Base-by-base conservation (phyloP, 495 filamentous ascomycete genomes). In the Chaetomidium leptoderma region DNA sequence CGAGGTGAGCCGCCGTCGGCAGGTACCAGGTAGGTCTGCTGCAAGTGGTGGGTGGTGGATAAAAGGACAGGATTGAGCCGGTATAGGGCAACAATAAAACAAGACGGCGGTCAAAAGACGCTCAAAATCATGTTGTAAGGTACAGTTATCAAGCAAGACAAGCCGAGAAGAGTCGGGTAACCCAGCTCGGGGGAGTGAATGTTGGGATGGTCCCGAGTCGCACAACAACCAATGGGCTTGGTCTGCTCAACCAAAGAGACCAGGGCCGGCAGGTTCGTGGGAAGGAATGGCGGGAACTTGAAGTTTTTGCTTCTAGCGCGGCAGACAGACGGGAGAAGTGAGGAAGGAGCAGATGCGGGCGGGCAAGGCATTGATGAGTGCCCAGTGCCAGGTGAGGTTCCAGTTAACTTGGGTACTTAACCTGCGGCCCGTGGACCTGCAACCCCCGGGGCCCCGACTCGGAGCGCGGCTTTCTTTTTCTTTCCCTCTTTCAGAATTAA, bases 311-410 rank as follows among this genome's bases (percentile, higher is more conserved):
- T 47, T 8, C 30, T 47, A 30, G 44, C 24, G 44, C 44, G 44
- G 44, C 26, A 47, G 46, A 39, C 36, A 19, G 6, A 11, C 29
- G 46, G 46, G 29, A 13, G 14, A 33, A 35, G 46, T 21, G 14
- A 33, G 46, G 46, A 49, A 49, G 30, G 46, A 49, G 26, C 51
- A 43, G 37, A 13, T 17, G 27, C 10, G 19, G 27, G 36, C 1
- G 21, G 13, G 30, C 53, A 55, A 47, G 10, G 42, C 42, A 43
- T 55, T 55, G 53, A 55, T 37, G 42, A 44, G 39, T 5, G n/a
- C n/a, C n/a, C n/a, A n/a, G n/a, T n/a, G n/a, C n/a, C n/a, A n/a
- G n/a, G n/a, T n/a, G n/a, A n/a, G n/a, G n/a, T n/a, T n/a, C n/a
- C n/a, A n/a, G n/a, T n/a, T n/a, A n/a, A n/a, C n/a, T n/a, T n/a